Percentiles rank a stretch among this genome's conserved stretches.
Evolutionary conservation across 495 filamentous ascomycete genomes (phyloP).

Genomic region (Viridothelium virens): DNA sequence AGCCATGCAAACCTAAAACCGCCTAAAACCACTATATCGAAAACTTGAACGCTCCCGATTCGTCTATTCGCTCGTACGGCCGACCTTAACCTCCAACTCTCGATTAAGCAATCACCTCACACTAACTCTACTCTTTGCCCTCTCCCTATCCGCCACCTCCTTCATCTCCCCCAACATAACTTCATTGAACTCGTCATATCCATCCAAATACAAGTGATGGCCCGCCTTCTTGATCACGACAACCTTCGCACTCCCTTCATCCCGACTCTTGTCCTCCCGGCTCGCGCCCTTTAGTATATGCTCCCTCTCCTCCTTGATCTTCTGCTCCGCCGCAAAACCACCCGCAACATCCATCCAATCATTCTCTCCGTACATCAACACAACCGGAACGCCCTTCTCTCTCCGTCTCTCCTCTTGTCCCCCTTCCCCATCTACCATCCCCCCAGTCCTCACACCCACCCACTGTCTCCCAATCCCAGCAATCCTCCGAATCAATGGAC

Average conservation of each 20-base stretch:
- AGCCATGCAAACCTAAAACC: background rate
- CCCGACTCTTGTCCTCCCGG: slow-evolving; percentile 58
- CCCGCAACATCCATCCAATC: slow-evolving; percentile 98
- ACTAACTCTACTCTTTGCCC: slow-evolving; percentile 35
- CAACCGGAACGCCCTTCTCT: slow-evolving; percentile 73
- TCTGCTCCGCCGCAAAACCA: slow-evolving; percentile 71
- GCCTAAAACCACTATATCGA: background rate
- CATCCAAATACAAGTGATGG: slow-evolving; percentile 90
- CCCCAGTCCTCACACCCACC: slow-evolving; percentile 14
- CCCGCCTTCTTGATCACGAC: slow-evolving; percentile 72
- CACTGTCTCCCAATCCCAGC: slow-evolving; percentile 65
- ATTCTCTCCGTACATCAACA: slow-evolving; percentile 92
- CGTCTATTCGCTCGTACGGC: background rate
- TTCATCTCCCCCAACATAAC: slow-evolving; percentile 69
- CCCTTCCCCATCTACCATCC: background rate
- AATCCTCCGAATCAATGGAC: slow-evolving; percentile 78
- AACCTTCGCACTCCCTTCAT: slow-evolving; percentile 77
- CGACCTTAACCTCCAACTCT: background rate
- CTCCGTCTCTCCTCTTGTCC: slow-evolving; percentile 21
- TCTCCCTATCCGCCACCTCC: slow-evolving; percentile 47
- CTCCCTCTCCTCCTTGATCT: slow-evolving; percentile 60
- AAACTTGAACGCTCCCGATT: background rate
- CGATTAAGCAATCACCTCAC: background rate
- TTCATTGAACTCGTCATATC: slow-evolving; percentile 80
- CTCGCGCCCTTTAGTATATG: slow-evolving; percentile 51